Conservation (phyloP, 768 basidiomycete genomes). For the Panaeolus cyanescens region DNA sequence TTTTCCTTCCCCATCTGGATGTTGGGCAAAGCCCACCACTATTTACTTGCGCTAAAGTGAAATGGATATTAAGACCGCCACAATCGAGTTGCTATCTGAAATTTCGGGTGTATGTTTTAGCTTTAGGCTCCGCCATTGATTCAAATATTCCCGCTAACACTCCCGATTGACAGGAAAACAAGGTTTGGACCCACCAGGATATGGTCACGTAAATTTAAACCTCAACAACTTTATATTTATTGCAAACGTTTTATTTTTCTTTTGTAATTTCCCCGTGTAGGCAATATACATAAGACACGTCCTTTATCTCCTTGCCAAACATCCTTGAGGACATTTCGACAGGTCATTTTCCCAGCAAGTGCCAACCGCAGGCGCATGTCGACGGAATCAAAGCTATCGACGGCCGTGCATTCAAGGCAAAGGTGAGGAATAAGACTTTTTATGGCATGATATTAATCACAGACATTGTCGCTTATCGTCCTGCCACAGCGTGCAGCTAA, state of each 20-base stretch:
- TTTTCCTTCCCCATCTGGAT: constrained; percentile 96
- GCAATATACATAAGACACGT: neutral
- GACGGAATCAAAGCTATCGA: neutral
- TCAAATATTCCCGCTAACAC: neutral
- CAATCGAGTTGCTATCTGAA: neutral
- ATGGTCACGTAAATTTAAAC: neutral
- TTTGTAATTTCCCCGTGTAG: neutral
- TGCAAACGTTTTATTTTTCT: neutral
- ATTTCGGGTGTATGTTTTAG: neutral
- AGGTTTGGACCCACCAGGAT: too few relatives aligned
- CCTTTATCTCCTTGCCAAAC: neutral
- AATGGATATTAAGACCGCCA: neutral
- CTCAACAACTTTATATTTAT: neutral
- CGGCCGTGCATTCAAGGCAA: neutral
- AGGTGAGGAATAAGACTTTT: neutral
- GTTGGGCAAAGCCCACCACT: constrained; percentile 83
- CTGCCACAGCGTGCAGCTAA: neutral
- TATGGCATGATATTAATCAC: neutral
- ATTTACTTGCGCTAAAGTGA: constrained; percentile 53
- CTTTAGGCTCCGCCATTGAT: neutral
- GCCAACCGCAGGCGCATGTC: neutral
- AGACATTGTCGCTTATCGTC: neutral
- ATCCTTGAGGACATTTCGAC: neutral
- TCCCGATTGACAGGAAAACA: neutral
- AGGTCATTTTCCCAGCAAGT: neutral